Base-by-base conservation (phyloP, 305 asterid species). In the Solanum hybrid region DNA sequence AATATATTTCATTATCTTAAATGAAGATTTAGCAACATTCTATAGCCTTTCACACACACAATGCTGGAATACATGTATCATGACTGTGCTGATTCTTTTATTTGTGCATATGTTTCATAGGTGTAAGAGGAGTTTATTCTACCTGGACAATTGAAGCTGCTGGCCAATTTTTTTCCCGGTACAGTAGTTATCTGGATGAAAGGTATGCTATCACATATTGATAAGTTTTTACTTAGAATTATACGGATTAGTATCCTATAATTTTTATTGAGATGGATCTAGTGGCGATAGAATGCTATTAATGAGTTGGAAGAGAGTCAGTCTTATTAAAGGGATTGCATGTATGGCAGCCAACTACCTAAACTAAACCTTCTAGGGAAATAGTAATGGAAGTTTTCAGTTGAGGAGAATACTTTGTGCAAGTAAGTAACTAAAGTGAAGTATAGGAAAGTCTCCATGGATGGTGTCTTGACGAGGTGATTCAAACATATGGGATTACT, bases 61-160 rank as follows among this genome's bases (percentile, higher is more conserved):
- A 51, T 82, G 27, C 40, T 51, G 87, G 29, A 51, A 17, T 45
- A 82, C 87, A 45, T 45, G 87, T 19, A 45, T 82, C 86, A 27
- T 42, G 69, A 27, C 7, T 42, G 26, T 84, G 32, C 87, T 84
- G 29, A 84, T 84, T 88, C 71, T 88, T 87, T 56, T 73, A 17
- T 87, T 40, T 31, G 84, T 42, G 89, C 89, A 76, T 40, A 75
- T 90, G 88, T 87, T 88, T 31, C 89, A 27, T 76, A 97, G 99
- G 99, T 91, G 90, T 94, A 88, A 97, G 95, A 91, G 98, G 95
- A 91, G 92, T 93, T 85, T 97, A 97, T 91, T 93, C 97, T 89
- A 96, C 99, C 85, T 88, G 92, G 92, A 92, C 95, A 84, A 94
- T 94, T 90, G 93, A 93, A 90, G 95, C 98, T 92, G 97, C 96